phyloP scores from a whole-genome alignment of 176 grass and related monocot genomes.

The Carex parvula region DNA sequence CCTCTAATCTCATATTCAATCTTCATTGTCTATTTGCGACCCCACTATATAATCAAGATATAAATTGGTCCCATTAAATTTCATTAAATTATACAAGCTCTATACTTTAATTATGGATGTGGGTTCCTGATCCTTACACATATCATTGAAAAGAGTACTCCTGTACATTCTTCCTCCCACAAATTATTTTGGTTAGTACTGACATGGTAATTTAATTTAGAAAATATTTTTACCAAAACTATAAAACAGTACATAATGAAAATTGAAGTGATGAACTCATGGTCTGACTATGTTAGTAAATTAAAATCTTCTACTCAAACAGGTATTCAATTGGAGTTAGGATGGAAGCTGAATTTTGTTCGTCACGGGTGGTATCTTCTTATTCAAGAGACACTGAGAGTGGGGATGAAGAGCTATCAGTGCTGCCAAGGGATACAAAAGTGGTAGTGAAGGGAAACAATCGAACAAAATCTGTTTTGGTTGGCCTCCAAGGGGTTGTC shows the following conservation, averaged over 20 bases:
- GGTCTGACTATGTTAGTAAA: background rate
- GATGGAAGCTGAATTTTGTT: conserved; percentile 58
- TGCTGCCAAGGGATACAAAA: conserved; percentile 71
- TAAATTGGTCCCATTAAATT: conserved; percentile 8
- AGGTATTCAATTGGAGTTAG: background rate
- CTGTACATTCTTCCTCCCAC: background rate
- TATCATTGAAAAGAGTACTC: background rate
- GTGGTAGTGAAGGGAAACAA: conserved; percentile 86
- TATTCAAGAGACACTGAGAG: conserved; percentile 42
- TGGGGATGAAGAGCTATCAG: conserved; percentile 56
- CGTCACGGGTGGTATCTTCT: conserved; percentile 7
- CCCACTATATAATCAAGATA: background rate
- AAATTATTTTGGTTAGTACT: background rate
- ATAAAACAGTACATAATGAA: background rate
- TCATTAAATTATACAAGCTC: background rate
- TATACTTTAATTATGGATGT: background rate
- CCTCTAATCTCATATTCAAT: background rate
- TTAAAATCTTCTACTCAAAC: background rate
- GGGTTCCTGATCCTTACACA: background rate
- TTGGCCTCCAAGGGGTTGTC: conserved; percentile 73
- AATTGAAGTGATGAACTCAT: background rate
- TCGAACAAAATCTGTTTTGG: conserved; percentile 78
- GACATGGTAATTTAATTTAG: background rate
- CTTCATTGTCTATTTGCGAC: background rate
- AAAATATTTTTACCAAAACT: background rate